Percentiles rank a stretch among this genome's conserved stretches.
Conservation (phyloP, 1,139 yeast species). For the Nadsonia commutata region DNA sequence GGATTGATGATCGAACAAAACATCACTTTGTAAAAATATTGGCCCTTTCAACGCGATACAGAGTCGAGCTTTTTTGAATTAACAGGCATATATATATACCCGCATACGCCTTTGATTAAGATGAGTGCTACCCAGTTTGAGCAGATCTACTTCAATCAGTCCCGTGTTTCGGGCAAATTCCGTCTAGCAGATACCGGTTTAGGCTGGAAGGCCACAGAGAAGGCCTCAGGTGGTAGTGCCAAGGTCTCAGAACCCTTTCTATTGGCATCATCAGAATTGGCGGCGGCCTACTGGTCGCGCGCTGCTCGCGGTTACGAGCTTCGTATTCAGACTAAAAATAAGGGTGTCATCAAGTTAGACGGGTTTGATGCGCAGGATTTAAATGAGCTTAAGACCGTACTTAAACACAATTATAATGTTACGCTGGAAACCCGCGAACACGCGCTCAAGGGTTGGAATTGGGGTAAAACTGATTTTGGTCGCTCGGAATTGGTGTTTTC, state of each 20-base stretch:
- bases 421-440: constrained; percentile 76
- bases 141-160: constrained; percentile 75
- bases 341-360: constrained; percentile 76
- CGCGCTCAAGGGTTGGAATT: constrained; percentile 95
- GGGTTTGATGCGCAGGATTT: constrained; percentile 83
- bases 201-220: constrained; percentile 79
- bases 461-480: constrained; percentile 92
- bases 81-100: no score
- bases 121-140: constrained; percentile 46
- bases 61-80: no score
- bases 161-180: constrained; percentile 72
- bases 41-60: no score
- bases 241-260: constrained; percentile 52
- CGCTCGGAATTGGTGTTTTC: constrained; percentile 81
- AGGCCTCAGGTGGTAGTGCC: constrained; percentile 35
- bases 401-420: constrained; percentile 61
- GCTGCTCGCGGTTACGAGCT: constrained; percentile 87
- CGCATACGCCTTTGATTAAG: no score
- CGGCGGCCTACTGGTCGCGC: constrained; percentile 78
- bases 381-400: constrained; percentile 63
- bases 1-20: no score
- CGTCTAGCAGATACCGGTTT: constrained; percentile 90
- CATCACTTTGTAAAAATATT: no score
- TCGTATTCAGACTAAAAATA: constrained; percentile 75
- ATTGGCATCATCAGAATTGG: constrained; percentile 70